Evolutionary conservation across 805 yeast species (phyloP), one percentile per base, ranked within the genome.

Genomic region (Kregervanrija fluxuum): DNA sequence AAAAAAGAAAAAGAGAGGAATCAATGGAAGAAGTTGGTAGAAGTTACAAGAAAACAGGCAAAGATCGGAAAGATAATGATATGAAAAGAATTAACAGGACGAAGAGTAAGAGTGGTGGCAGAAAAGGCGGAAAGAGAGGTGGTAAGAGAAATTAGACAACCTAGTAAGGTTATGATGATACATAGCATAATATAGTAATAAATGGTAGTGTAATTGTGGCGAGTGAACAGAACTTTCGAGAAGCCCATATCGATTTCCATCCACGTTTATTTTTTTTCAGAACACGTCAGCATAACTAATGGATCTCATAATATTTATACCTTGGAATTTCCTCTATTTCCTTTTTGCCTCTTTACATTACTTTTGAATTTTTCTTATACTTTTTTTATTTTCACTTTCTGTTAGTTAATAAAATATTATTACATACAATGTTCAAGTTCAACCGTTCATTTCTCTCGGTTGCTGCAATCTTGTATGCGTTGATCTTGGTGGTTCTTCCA

Each of bases 1-100:
- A 80, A 61, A 81, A 82, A 70, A 75, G 90, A 65, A 86, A 86
- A 65, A 58, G 61, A 6, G 68, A 73, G 38, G 95, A 82, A 57
- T 84, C 75, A 1, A 73, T 73, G 45, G 86, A 82, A 42, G 76
- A 70, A 31, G 59, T 57, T 37, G 65, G 68, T 13, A 75, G 90
- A 67, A 65, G 75, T 33, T 88, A 87, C 62, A 86, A 84, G 61
- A 89, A 89, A 70, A 89, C 96, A 8, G 79, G 80, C 62, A 66
- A 57, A 40, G 95, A 86, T 61, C 77, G 96, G 58, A 59, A 64
- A 34, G 64, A 57, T 9, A 78, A 75, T 55, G 80, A 74, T 55
- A 66, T 71, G 44, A 55, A 50, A 35, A 57, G 66, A 9, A 56
- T 55, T 36, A 64, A 59, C 38, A 67, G 63, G 48, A 66, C 64